Evolutionary conservation across 805 yeast genomes (phyloP), one percentile per base, ranked within the genome.

Genomic region (Yamadazyma nakazawae): DNA sequence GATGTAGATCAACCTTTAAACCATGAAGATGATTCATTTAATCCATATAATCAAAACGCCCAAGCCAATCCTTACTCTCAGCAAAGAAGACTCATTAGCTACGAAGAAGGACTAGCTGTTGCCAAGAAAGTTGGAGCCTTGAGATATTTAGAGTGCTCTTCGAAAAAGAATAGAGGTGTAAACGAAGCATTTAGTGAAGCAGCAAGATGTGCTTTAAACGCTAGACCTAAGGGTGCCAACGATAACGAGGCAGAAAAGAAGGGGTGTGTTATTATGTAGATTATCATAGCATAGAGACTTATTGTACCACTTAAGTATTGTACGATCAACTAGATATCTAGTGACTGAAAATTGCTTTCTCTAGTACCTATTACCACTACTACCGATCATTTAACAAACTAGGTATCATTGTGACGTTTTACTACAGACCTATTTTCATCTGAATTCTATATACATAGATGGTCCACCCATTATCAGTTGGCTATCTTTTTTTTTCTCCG

Each of bases 141-240:
- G 58, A 80, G 98, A 60, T 94, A 94, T 65, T 76, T 94, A 61
- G 99, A 94, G 67, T 94, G 99, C 70, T 88, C 96, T 24, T 98
- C 99, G 6, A 94, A 91, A 74, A 84, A 85, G 64, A 92, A 91
- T 67, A 81, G 96, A 61, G 99, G 99, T 54, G 99, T 94, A n/a
- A 94, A 95, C 61, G 99, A 94, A 70, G 98, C 97, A 9, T 94
- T 94, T 64, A 90, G 97, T 0, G 99, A 94, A 69, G 99, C 98
- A 37, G 97, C 98, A 7, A 83, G 99, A 64, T 91, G 96, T 60
- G 98, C 97, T 2, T 75, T 92, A 55, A 84, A 87, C 52, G 96
- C 96, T 12, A 88, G 81, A 61, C 87, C 96, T 42, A 88, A 83
- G 68, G 92, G 91, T 45, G 53, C 52, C 37, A 70, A 71, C 51